phyloP scores from a whole-genome alignment of 495 filamentous ascomycete species.

The Saxophila tyrrhenica region DNA sequence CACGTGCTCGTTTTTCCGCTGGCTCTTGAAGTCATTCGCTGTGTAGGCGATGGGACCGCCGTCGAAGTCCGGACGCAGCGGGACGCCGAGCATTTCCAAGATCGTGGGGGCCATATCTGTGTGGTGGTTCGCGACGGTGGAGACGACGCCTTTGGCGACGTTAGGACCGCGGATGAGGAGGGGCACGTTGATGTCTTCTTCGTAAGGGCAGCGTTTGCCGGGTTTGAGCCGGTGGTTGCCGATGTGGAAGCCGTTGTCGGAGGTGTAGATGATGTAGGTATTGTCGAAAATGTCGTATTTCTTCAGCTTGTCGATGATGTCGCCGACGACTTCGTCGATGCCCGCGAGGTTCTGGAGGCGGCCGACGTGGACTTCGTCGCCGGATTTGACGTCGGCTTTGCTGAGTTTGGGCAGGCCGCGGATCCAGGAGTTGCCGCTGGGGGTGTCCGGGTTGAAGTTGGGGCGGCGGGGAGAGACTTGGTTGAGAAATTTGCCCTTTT shows the following conservation, averaged over 20 bases:
- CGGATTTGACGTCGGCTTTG: conserved; percentile 43
- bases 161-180: conserved; percentile 33
- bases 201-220: conserved; percentile 57
- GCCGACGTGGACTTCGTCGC: conserved; percentile 54
- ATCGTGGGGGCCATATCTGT: conserved; percentile 58
- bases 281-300: not conserved
- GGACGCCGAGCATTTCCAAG: conserved; percentile 39
- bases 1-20: conserved; percentile 33
- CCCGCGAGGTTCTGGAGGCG: conserved; percentile 51
- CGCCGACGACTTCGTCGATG: conserved; percentile 57
- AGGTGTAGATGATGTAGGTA: conserved; percentile 55
- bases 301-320: conserved; percentile 38
- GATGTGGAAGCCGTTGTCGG: conserved; percentile 66
- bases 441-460: conserved; percentile 33
- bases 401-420: conserved; percentile 38
- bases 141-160: conserved; percentile 15
- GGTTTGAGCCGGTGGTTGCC: conserved; percentile 59
- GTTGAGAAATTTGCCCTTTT: conserved; percentile 28
- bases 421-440: conserved; percentile 53
- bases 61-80: conserved; percentile 16
- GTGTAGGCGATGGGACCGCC: conserved; percentile 20
- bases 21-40: conserved; percentile 14
- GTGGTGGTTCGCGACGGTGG: conserved; percentile 51
- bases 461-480: conserved; percentile 37
- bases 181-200: conserved; percentile 63